phyloP scores from a whole-genome alignment of 2,329 filamentous ascomycete genomes.

The Pseudophaeomoniella oleicola region DNA sequence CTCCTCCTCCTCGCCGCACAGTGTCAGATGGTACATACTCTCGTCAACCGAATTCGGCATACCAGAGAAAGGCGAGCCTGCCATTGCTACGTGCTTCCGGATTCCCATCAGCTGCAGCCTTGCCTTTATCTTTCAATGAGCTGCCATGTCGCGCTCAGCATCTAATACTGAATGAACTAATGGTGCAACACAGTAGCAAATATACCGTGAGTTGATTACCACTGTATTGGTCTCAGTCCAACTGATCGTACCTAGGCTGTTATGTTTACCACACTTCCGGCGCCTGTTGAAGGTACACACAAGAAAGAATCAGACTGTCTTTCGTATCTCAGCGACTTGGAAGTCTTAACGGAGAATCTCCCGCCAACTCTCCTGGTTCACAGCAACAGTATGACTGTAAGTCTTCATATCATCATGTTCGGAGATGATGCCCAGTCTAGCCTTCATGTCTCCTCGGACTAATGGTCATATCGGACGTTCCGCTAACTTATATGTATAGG shows the following conservation, averaged over 20 bases:
- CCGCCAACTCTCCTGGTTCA: conserved; percentile 67
- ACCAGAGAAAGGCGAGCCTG: conserved; percentile 12
- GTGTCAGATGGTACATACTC: conserved; percentile 10
- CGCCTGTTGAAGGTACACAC: conserved; percentile 63
- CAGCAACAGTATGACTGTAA: conserved; percentile 84
- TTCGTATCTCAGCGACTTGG: conserved; percentile 61
- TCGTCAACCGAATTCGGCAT: conserved; percentile 22
- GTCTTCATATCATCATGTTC: too few relatives aligned
- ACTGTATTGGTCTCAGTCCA: too few relatives aligned
- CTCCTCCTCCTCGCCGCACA: conserved; percentile 18
- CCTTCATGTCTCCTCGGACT: too few relatives aligned
- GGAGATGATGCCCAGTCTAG: too few relatives aligned
- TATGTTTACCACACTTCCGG: conserved; percentile 69
- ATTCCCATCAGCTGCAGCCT: conserved; percentile 42
- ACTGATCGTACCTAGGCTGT: too few relatives aligned
- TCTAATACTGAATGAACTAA: conserved; percentile 73
- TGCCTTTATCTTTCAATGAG: conserved; percentile 73
- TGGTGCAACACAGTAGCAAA: conserved; percentile 49
- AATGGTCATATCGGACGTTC: too few relatives aligned
- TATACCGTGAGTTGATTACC: conserved; percentile 40
- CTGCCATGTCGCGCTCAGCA: conserved; percentile 73
- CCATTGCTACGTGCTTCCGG: conserved; percentile 20
- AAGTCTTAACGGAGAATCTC: conserved; percentile 61
- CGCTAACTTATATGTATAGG: too few relatives aligned
- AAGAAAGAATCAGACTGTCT: conserved; percentile 55